Evolutionary conservation across 108 stramenopile genomes (phyloP).

Genomic region (Heterococcus sp.): DNA sequence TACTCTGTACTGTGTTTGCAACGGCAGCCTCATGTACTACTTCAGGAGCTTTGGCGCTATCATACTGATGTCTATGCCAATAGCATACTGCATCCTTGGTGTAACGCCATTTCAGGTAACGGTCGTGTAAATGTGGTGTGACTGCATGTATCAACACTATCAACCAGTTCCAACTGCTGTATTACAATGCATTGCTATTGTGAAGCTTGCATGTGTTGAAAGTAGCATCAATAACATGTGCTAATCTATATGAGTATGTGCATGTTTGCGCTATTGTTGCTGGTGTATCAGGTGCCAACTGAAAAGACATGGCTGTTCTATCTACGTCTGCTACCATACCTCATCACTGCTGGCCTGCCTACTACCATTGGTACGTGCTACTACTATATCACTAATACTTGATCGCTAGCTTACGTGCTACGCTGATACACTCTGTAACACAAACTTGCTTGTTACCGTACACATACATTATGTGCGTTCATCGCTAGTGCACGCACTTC

Average conservation of each 20-base stretch:
- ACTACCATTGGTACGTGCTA: neutral
- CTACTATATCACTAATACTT: neutral
- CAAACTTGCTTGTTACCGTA: neutral
- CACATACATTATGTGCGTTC: neutral
- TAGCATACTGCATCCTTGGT: neutral
- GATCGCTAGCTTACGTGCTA: neutral
- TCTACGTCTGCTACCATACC: neutral
- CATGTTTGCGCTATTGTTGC: neutral
- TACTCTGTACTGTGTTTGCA: too few relatives aligned
- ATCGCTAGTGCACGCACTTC: too few relatives aligned
- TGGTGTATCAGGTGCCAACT: neutral
- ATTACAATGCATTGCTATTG: neutral
- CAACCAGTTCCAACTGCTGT: neutral
- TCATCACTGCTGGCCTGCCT: neutral
- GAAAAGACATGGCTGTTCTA: neutral
- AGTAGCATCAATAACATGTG: neutral
- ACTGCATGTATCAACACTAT: too few relatives aligned
- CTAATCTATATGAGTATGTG: neutral
- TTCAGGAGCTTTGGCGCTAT: neutral
- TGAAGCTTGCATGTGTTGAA: neutral
- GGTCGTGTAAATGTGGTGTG: too few relatives aligned
- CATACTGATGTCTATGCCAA: neutral
- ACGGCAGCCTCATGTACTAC: neutral
- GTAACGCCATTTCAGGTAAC: neutral
- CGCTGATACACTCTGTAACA: neutral